Percentiles rank a stretch among this genome's conserved stretches.
These are phyloP conservation scores for Trametes cubensis DNA, from an alignment of 768 basidiomycete genomes.

Conservation along the genomic window DNA sequence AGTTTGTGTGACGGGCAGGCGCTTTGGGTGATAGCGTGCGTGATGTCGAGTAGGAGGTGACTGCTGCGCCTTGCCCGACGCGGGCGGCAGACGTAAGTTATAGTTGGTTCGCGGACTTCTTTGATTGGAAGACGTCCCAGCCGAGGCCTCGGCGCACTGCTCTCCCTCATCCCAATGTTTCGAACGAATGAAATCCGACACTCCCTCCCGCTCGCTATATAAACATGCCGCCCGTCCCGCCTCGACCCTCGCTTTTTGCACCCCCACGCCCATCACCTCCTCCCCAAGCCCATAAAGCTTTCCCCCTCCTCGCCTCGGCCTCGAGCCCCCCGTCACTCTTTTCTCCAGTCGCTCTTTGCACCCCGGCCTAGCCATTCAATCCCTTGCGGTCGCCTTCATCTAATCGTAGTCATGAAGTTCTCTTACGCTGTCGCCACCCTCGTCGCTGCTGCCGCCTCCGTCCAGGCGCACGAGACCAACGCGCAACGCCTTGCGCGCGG, in stretches of 20 bases:
- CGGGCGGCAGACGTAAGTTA: conserved; percentile 15
- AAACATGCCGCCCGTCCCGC: conserved; percentile 4
- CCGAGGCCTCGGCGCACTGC: conserved; percentile 17
- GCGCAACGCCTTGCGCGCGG: conserved; percentile 22
- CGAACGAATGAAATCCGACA: conserved; percentile 4
- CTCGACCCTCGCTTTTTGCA: conserved; percentile 11
- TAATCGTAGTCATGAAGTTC: conserved; percentile 21
- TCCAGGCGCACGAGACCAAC: conserved; percentile 21
- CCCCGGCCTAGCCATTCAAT: conserved; percentile 5
- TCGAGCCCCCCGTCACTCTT: conserved; percentile 18
- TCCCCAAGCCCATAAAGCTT: conserved; percentile 2
- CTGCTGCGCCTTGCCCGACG: conserved; percentile 4
- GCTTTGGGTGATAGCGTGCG: neutral
- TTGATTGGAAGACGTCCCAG: conserved; percentile 18
- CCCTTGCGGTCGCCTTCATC: conserved; percentile 13
- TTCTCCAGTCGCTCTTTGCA: conserved; percentile 9
- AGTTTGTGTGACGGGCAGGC: neutral
- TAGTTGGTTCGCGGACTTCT: conserved; percentile 13
- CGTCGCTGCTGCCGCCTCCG: conserved; percentile 20
- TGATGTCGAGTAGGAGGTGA: neutral
- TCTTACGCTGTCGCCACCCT: conserved; percentile 19
- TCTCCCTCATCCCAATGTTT: conserved; percentile 2
- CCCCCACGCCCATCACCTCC: neutral
- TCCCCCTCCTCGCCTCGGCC: conserved; percentile 1
- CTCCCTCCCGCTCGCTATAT: conserved; percentile 4